Evolutionary conservation across 2,329 filamentous ascomycete species (phyloP).

Genomic region (Daldinia eschscholtzii): DNA sequence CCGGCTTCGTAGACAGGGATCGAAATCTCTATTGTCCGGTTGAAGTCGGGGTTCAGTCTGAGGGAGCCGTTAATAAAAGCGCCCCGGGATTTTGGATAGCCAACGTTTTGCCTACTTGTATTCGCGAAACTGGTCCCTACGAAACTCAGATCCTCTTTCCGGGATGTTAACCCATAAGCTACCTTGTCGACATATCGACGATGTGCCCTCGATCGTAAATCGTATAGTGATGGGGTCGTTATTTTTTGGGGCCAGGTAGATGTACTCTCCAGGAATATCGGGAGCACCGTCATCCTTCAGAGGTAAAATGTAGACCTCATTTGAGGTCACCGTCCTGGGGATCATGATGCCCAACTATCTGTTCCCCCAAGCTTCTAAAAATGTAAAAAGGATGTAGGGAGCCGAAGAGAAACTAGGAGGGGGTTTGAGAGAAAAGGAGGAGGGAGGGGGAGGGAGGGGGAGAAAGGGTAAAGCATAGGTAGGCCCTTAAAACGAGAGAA

Average conservation of each 20-base stretch:
- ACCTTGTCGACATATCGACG: slow-evolving; percentile 93
- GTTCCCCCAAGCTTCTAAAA: background rate
- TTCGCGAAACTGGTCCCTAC: slow-evolving; percentile 83
- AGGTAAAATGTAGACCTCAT: slow-evolving; percentile 86
- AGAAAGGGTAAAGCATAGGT: background rate
- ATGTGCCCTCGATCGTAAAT: slow-evolving; percentile 93
- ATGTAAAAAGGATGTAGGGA: background rate
- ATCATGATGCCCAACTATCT: slow-evolving; percentile 59
- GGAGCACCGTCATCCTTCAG: slow-evolving; percentile 95
- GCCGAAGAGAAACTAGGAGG: background rate
- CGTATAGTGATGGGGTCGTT: slow-evolving; percentile 82
- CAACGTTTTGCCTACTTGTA: slow-evolving; percentile 76
- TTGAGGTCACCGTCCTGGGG: slow-evolving; percentile 72
- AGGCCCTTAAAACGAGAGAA: background rate
- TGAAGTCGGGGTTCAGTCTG: slow-evolving; percentile 92
- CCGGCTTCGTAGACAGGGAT: slow-evolving; percentile 86
- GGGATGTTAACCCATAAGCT: slow-evolving; percentile 98
- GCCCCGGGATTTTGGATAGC: background rate
- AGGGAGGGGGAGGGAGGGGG: background rate
- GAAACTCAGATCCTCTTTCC: slow-evolving; percentile 78
- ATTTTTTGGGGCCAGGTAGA: slow-evolving; percentile 84
- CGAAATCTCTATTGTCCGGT: slow-evolving; percentile 89
- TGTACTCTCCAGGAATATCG: slow-evolving; percentile 88
- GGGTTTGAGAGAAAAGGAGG: background rate
- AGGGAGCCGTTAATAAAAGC: slow-evolving; percentile 30